These are phyloP conservation scores for Ceratocystis eucalypticola DNA, from an alignment of 2,329 filamentous ascomycete genomes.

Conservation along the genomic window DNA sequence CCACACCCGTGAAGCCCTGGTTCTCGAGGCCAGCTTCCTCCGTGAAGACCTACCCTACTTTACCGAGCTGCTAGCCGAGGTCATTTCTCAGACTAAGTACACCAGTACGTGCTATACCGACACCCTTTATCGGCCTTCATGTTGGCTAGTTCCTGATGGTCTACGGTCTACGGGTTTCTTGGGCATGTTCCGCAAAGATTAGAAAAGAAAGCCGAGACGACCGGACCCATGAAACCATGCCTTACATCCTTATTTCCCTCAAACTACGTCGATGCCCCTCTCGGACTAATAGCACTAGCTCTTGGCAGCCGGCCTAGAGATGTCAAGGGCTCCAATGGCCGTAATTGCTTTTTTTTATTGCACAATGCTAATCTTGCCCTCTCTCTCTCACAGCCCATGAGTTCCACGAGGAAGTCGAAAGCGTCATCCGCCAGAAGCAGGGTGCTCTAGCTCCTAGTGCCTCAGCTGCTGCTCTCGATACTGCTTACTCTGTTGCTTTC, in stretches of 20 bases:
- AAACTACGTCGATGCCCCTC: neutral
- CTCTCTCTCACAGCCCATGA: constrained; percentile 53
- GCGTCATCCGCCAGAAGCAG: constrained; percentile 65
- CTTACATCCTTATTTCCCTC: neutral
- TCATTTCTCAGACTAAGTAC: constrained; percentile 78
- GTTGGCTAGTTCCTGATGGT: neutral
- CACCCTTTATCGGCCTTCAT: constrained; percentile 20
- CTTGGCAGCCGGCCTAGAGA: neutral
- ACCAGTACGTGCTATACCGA: constrained; percentile 39
- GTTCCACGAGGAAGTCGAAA: constrained; percentile 75
- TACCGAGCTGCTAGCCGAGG: constrained; percentile 85
- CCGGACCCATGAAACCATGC: neutral
- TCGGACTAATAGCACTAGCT: neutral
- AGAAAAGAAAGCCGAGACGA: constrained; percentile 11
- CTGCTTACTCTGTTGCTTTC: constrained; percentile 76
- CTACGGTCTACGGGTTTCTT: neutral
- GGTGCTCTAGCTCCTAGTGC: constrained; percentile 52
- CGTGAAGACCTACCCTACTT: constrained; percentile 95
- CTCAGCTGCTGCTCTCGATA: constrained; percentile 62
- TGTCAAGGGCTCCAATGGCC: neutral
- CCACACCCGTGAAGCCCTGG: constrained; percentile 85
- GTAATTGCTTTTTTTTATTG: neutral
- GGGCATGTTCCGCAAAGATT: constrained; percentile 15
- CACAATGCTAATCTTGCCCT: constrained; percentile 18
- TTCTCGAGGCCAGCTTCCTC: constrained; percentile 89